Base-by-base conservation (phyloP, 805 yeast species). In the Yarrowia sp. region DNA sequence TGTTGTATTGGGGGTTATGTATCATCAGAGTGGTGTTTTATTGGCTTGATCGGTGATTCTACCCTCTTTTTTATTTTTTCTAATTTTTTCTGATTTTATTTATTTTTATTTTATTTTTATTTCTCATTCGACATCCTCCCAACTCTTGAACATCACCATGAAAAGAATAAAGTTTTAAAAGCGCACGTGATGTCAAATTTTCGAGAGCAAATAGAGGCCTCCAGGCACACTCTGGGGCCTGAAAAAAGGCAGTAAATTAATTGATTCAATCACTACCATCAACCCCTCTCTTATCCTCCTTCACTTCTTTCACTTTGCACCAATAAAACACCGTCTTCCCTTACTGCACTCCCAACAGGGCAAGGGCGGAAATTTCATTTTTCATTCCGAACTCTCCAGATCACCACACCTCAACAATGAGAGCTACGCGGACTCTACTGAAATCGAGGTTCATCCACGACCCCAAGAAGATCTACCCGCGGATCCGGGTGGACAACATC, bases 401-500 rank as follows among this genome's bases (percentile, higher is more conserved):
- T n/a, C 38, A 28, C 28, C 38, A 22, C 11, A 51, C 22, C 42
- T 41, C 44, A 41, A 51, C 43, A 53, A 55, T 55, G 61, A 39
- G 61, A 55, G 38, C 61, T n/a, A 15, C 61, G 13, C 61, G 61
- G 47, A 39, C 61, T 45, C 39, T 41, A 7, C 38, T 51, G 47
- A 57, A 44, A 39, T 28, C 65, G 48, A 51, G 65, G 47, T 53
- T 35, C 41, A 35, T 62, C 45, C 65, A 62, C 39, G 42, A 42
- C 42, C 55, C 64, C 64, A 32, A 38, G 38, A 15, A 62, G 67
- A 44, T 70, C 58, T 51, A 42, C 65, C 42, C 65, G n/a, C 65
- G 66, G 55, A 65, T 65, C 41, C 70, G 71, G 17, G 67, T 66
- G 45, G 71, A 70, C 36, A 31, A 53, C 38, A 68, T 67, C 51